These are phyloP conservation scores for Pinus tabuliformis DNA, from an alignment of 75 land plant species.

Conservation along the genomic window DNA sequence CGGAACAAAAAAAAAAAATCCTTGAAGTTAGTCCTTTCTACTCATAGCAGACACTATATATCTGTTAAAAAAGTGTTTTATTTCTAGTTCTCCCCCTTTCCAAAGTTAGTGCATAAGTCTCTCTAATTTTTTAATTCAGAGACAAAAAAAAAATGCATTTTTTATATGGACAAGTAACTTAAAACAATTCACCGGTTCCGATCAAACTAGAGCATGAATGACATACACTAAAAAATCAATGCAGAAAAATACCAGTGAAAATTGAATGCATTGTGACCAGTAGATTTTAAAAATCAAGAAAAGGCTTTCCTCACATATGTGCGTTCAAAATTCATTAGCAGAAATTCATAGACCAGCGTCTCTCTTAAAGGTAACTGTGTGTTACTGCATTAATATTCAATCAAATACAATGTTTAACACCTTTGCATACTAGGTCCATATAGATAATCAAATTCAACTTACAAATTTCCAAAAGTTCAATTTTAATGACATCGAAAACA, in stretches of 20 bases:
- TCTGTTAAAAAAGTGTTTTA: background rate
- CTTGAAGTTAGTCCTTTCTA: background rate
- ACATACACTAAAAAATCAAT: too few relatives aligned
- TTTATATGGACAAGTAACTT: background rate
- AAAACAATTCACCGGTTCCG: background rate
- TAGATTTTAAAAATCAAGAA: background rate
- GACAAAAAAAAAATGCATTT: too few relatives aligned
- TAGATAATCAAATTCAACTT: background rate
- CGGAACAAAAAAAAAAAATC: too few relatives aligned
- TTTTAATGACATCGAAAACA: background rate
- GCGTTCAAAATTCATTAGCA: background rate
- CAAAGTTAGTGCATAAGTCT: background rate
- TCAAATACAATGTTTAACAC: background rate
- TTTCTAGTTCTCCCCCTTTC: background rate
- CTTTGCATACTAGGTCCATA: background rate
- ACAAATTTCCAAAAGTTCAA: background rate
- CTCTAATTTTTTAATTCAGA: background rate
- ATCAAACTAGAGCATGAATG: background rate
- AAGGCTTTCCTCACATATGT: background rate
- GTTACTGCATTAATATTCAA: background rate
- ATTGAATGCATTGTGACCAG: background rate
- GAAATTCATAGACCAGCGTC: background rate
- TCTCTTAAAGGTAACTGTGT: background rate
- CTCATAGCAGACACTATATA: background rate
- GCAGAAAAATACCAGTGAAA: background rate